Conservation (phyloP, 306 rosid genomes). For the Cyamopsis tetragonoloba region DNA sequence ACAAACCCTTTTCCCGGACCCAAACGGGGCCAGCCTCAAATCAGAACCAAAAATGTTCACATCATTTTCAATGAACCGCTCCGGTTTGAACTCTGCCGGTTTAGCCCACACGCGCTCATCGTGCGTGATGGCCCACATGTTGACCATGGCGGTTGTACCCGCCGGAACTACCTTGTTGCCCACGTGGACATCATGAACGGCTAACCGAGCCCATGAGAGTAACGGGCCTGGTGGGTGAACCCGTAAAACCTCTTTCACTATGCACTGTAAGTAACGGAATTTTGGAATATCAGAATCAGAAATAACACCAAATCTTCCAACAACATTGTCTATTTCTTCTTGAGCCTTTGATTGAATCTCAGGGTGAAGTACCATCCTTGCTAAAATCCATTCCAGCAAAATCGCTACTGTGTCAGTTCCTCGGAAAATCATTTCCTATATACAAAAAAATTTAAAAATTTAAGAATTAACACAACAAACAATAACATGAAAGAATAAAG, state of each 20-base stretch:
- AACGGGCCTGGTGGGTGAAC: slow-evolving; percentile 84
- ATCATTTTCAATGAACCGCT: slow-evolving; percentile 40
- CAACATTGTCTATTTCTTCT: slow-evolving; percentile 35
- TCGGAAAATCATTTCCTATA: slow-evolving; percentile 81
- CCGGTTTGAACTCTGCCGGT: slow-evolving; percentile 49
- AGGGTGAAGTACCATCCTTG: slow-evolving; percentile 82
- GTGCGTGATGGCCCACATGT: slow-evolving; percentile 84
- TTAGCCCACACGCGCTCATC: slow-evolving; percentile 45
- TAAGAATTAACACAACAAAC: background rate
- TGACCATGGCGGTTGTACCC: slow-evolving; percentile 75
- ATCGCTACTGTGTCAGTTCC: slow-evolving; percentile 91
- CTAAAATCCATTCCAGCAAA: slow-evolving; percentile 78
- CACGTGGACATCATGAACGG: slow-evolving; percentile 50
- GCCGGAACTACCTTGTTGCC: slow-evolving; percentile 50
- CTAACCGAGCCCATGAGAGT: slow-evolving; percentile 81
- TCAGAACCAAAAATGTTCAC: slow-evolving; percentile 58
- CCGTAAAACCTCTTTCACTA: slow-evolving; percentile 67
- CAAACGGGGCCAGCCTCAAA: slow-evolving; percentile 73
- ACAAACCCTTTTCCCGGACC: slow-evolving; percentile 73
- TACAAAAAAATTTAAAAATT: background rate
- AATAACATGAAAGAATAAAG: too few relatives aligned
- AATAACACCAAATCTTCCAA: slow-evolving; percentile 19
- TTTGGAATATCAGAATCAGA: slow-evolving; percentile 53
- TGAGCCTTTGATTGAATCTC: slow-evolving; percentile 64
- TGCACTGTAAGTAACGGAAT: slow-evolving; percentile 53